Base-by-base conservation (phyloP, 1,284 basidiomycete genomes). In the Mycosarcoma maydis region DNA sequence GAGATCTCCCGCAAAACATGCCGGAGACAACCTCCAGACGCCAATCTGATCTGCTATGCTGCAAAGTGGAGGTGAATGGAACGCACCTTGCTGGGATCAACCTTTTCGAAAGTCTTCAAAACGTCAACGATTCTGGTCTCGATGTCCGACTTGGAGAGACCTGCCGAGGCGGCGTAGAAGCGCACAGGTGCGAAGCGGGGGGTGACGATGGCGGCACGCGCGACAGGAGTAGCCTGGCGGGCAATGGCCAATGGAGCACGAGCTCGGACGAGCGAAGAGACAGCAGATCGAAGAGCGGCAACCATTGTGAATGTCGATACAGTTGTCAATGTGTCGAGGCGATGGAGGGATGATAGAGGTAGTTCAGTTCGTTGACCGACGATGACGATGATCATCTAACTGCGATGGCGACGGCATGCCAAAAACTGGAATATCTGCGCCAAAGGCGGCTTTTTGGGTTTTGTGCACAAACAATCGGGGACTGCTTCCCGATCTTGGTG, bases 31-130 rank as follows among this genome's bases (percentile, higher is more conserved):
- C n/a, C n/a, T n/a, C n/a, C n/a, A n/a, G n/a, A n/a, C n/a, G n/a
- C n/a, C n/a, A n/a, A n/a, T 17, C 19, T 32, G 7, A n/a, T 5
- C 14, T 5, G 13, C 19, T 22, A 7, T 19, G 16, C 3, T 16
- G 26, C 17, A 17, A 29, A 13, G 33, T 10, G 7, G 6, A 11
- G 19, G 7, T 29, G 24, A 23, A 44, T n/a, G n/a, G 17, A 51
- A 64, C 70, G 53, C 50, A 71, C 75, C 87, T 97, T 96, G 59
- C 85, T 83, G 19, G 85, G 84, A 83, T 96, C 88, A 52, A 98
- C 92, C 85, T 97, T 98, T 84, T 98, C 96, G 82, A 97, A 98
- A 26, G 90, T 89, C 84, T 92, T 92, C 82, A 99, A 85, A 46
- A 98, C 91, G 60, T 94, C 90, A 67, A 94, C 82, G 50, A 99